Evolutionary conservation across 805 yeast species (phyloP).

Genomic region (Kazachstania kunashirensis): DNA sequence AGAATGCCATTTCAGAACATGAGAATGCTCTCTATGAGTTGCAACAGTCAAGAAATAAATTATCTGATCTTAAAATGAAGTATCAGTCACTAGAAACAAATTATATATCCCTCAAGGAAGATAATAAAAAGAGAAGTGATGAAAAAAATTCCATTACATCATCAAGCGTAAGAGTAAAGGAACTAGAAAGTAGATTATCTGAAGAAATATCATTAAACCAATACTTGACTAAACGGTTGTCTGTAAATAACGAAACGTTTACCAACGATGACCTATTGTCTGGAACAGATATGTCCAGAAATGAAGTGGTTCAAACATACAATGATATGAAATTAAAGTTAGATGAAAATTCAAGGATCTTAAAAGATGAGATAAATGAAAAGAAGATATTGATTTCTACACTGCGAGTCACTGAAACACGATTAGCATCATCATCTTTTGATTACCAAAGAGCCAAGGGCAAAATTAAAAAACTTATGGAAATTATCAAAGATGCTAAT

Average conservation of each 20-base stretch:
- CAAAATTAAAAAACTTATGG: conserved; percentile 32
- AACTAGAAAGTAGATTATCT: conserved; percentile 29
- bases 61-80: conserved; percentile 17
- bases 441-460: conserved; percentile 43
- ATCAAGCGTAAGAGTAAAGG: conserved; percentile 33
- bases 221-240: conserved; percentile 24
- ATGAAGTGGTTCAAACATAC: conserved; percentile 20
- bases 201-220: conserved; percentile 27
- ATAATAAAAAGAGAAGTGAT: conserved; percentile 5
- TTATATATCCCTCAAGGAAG: conserved; percentile 28
- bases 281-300: conserved; percentile 9
- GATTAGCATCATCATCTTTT: conserved; percentile 55
- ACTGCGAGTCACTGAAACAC: conserved; percentile 47
- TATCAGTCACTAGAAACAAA: conserved; percentile 38
- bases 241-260: conserved; percentile 5
- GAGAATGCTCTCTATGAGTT: conserved; percentile 22
- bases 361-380: conserved; percentile 38
- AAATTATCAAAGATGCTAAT: conserved; percentile 20
- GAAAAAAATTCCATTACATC: conserved; percentile 35
- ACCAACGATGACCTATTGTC: not conserved
- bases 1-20: conserved; percentile 23
- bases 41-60: conserved; percentile 20
- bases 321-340: conserved; percentile 41
- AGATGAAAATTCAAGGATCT: conserved; percentile 41
- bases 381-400: conserved; percentile 45